These are phyloP conservation scores for Fraxinus quadrangulata DNA, from an alignment of 257 asterid species.

Conservation along the genomic window DNA sequence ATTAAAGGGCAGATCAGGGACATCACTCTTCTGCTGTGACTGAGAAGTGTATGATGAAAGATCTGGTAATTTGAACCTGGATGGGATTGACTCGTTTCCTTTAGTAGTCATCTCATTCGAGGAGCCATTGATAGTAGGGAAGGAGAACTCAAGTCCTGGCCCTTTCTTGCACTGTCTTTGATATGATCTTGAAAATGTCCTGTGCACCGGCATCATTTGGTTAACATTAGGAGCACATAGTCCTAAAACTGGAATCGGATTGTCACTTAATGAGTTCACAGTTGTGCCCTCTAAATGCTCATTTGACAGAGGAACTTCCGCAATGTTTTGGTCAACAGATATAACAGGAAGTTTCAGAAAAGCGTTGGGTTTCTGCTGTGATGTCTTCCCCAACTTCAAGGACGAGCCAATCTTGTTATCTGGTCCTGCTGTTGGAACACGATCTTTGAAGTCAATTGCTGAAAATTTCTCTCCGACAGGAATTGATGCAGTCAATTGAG, in stretches of 20 bases:
- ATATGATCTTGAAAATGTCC: slow-evolving; percentile 39
- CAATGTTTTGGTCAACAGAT: slow-evolving; percentile 39
- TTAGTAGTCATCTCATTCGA: slow-evolving; percentile 33
- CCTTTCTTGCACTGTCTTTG: slow-evolving; percentile 49
- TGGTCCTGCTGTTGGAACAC: slow-evolving; percentile 33
- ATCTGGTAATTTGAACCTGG: slow-evolving; percentile 40
- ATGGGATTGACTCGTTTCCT: slow-evolving; percentile 33
- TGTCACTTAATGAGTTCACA: neutral
- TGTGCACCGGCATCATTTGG: slow-evolving; percentile 33
- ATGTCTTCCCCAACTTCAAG: slow-evolving; percentile 41
- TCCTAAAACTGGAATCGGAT: slow-evolving; percentile 51
- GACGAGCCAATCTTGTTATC: slow-evolving; percentile 29
- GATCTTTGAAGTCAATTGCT: slow-evolving; percentile 28
- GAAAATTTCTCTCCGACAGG: slow-evolving; percentile 40
- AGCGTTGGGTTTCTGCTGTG: slow-evolving; percentile 44
- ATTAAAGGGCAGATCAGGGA: slow-evolving; percentile 47
- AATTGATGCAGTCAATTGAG: slow-evolving; percentile 20
- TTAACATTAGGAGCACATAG: slow-evolving; percentile 62
- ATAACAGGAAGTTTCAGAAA: slow-evolving; percentile 39
- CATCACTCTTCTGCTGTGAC: slow-evolving; percentile 27
- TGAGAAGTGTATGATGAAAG: slow-evolving; percentile 39
- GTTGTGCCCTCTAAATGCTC: slow-evolving; percentile 30
- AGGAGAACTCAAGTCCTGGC: slow-evolving; percentile 40
- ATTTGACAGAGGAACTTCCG: slow-evolving; percentile 30
- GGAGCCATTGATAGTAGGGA: slow-evolving; percentile 25